These are phyloP conservation scores for Nepenthes gracilis DNA, from an alignment of 148 eudicot genomes.

Conservation along the genomic window DNA sequence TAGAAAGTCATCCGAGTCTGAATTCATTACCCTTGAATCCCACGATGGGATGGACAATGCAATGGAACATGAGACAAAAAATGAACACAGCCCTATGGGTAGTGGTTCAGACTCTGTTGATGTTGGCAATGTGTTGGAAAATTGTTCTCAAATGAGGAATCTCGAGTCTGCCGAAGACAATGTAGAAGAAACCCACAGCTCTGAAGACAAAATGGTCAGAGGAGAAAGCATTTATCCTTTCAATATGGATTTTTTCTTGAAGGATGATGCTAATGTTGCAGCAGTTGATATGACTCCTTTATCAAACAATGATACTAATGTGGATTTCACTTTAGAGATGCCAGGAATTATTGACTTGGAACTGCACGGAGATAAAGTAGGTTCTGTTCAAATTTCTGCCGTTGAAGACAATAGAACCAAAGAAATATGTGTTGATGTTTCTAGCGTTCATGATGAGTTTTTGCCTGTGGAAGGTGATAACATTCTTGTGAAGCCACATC, in stretches of 20 bases:
- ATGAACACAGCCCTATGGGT: slow-evolving; percentile 7
- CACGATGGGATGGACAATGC: slow-evolving; percentile 8
- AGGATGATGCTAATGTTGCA: not conserved
- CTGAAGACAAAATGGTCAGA: slow-evolving; percentile 6
- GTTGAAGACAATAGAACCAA: slow-evolving; percentile 8
- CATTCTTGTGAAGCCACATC: slow-evolving; percentile 15
- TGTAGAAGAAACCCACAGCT: slow-evolving; percentile 1
- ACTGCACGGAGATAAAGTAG: slow-evolving; percentile 9
- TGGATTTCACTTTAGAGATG: slow-evolving; percentile 6
- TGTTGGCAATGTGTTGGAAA: not conserved
- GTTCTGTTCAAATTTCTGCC: slow-evolving; percentile 14
- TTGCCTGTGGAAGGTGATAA: slow-evolving; percentile 17
- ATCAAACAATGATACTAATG: slow-evolving; percentile 4
- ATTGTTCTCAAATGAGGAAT: slow-evolving; percentile 9
- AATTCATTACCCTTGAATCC: slow-evolving; percentile 4
- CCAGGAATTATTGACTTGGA: slow-evolving; percentile 1
- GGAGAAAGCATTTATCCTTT: not conserved
- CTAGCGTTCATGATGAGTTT: slow-evolving; percentile 11
- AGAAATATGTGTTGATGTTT: slow-evolving; percentile 9
- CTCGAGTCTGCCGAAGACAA: slow-evolving; percentile 3
- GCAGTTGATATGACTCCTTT: slow-evolving; percentile 4
- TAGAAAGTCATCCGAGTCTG: slow-evolving; percentile 10
- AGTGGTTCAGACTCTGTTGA: slow-evolving; percentile 5
- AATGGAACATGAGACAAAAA: slow-evolving; percentile 2
- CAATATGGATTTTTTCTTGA: not conserved